These are phyloP conservation scores for Uronychia binucleata DNA, from an alignment of 73 alveolate species.

Conservation along the genomic window DNA sequence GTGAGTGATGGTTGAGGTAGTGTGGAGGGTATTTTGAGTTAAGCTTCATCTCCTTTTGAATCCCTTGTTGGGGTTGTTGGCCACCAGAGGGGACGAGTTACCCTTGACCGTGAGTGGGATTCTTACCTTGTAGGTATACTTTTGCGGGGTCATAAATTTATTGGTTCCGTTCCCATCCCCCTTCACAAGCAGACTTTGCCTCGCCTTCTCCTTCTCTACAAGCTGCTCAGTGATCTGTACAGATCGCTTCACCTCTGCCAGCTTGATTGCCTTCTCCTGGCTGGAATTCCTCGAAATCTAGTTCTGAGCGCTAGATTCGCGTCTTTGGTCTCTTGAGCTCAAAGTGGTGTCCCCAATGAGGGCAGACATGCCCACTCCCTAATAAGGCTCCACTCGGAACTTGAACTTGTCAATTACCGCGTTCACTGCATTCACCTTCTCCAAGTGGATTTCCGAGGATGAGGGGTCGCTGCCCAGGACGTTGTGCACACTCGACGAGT, in stretches of 20 bases:
- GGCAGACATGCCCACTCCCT: background rate
- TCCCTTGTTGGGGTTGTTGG: too few relatives aligned
- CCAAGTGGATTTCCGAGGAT: background rate
- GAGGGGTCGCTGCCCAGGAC: background rate
- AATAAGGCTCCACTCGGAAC: background rate
- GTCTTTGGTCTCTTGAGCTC: too few relatives aligned
- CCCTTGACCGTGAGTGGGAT: too few relatives aligned
- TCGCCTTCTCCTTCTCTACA: background rate
- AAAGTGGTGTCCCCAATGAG: too few relatives aligned
- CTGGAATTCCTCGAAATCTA: background rate
- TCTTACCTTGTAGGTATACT: too few relatives aligned
- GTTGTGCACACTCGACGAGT: background rate
- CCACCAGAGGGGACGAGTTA: too few relatives aligned
- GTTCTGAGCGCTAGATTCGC: background rate
- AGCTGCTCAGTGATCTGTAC: background rate
- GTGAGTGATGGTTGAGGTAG: conserved; percentile 28
- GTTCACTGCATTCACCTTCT: background rate
- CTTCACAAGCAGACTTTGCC: background rate
- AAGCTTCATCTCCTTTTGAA: too few relatives aligned
- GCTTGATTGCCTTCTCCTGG: background rate
- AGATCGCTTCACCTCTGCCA: background rate
- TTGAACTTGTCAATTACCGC: background rate
- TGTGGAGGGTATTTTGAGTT: background rate
- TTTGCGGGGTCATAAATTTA: too few relatives aligned
- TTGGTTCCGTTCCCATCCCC: background rate